Conservation (phyloP, 345 rosid genomes). For the Crucihimalaya himalaica region DNA sequence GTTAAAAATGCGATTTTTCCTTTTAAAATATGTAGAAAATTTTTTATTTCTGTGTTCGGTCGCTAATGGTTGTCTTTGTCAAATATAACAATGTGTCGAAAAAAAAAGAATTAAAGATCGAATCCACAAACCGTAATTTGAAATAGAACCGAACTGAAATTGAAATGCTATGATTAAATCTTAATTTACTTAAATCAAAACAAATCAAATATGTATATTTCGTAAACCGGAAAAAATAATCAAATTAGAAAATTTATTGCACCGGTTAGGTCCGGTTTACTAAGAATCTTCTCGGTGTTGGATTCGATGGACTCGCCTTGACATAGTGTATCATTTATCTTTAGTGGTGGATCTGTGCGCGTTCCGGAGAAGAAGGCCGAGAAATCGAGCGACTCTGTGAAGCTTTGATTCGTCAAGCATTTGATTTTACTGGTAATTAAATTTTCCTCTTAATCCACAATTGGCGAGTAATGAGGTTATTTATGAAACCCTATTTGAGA, state of each 20-base stretch:
- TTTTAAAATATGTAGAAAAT: too few relatives aligned
- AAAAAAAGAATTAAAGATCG: too few relatives aligned
- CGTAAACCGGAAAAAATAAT: too few relatives aligned
- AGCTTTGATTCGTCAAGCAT: conserved; percentile 9
- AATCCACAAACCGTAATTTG: too few relatives aligned
- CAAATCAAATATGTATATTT: too few relatives aligned
- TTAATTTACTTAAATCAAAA: too few relatives aligned
- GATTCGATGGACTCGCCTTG: conserved; percentile 5
- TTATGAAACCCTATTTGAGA: neutral
- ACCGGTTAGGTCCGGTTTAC: conserved; percentile 4
- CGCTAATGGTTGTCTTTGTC: too few relatives aligned
- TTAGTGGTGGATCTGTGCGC: neutral
- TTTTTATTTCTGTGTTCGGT: too few relatives aligned
- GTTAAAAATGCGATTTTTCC: too few relatives aligned
- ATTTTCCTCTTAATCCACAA: neutral
- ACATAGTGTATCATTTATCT: neutral
- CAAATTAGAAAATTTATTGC: neutral
- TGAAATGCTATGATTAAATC: too few relatives aligned
- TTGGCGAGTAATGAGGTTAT: neutral
- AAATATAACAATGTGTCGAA: too few relatives aligned
- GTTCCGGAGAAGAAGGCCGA: neutral
- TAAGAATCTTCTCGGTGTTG: conserved; percentile 15
- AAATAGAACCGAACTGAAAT: too few relatives aligned
- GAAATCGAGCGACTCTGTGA: neutral
- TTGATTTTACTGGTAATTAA: neutral